Evolutionary conservation across 169 alveolate species (phyloP).

Genomic region (Blepharisma undulans): DNA sequence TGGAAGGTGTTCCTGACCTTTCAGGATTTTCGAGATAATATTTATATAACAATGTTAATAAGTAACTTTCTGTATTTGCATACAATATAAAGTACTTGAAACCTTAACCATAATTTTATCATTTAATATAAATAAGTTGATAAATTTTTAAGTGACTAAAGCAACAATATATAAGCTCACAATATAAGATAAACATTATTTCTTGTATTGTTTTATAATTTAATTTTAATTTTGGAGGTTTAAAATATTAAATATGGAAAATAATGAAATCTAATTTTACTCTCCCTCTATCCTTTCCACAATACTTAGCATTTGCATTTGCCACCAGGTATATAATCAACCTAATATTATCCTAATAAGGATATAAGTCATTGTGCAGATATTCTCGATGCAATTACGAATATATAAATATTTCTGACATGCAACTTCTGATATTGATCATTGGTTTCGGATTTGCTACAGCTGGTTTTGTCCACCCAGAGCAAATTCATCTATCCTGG

Average conservation of each 20-base stretch:
- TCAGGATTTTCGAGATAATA: background rate
- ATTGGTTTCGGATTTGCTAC: background rate
- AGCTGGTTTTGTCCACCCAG: background rate
- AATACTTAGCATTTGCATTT: background rate
- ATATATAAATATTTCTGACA: background rate
- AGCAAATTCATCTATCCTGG: slow-evolving; percentile 21
- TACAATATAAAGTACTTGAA: no score
- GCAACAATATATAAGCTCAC: no score
- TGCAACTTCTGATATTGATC: background rate
- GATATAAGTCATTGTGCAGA: background rate
- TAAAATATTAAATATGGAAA: background rate
- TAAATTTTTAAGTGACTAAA: no score
- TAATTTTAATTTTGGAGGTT: background rate
- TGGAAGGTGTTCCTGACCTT: slow-evolving; percentile 24
- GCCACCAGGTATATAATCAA: background rate
- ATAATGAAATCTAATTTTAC: background rate
- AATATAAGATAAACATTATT: no score
- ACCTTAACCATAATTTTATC: no score
- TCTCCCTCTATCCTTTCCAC: background rate
- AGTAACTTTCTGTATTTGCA: background rate
- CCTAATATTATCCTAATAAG: background rate
- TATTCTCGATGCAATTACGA: background rate
- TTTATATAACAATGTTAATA: background rate
- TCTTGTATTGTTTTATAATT: background rate
- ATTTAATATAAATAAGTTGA: background rate